Base-by-base conservation (phyloP, 441 rosid species). In the Croton laevigatus region DNA sequence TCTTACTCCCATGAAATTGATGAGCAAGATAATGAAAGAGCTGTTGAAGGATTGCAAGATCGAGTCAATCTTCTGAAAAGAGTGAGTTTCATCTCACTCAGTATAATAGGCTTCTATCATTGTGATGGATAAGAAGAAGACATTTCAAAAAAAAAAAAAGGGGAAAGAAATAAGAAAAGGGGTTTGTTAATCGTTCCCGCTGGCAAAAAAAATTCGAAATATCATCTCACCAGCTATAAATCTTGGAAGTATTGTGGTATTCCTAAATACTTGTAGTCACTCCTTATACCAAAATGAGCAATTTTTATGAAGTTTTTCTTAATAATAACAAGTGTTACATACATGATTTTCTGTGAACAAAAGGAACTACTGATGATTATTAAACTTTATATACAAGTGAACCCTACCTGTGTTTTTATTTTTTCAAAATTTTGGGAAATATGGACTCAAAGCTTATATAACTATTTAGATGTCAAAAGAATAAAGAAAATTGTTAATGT, bases 21-120 rank as follows among this genome's bases (percentile, higher is more conserved):
- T 61, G 98, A 93, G 86, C 98, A 89, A 74, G 99, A 88, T 55
- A 95, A 95, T 71, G 98, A 96, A 65, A 85, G 85, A 82, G 98
- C 97, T 27, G 54, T 90, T 82, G 98, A 94, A 68, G 97, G 92
- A 49, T 80, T 92, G 81, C 98, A 92, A 81, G 99, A 92, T 75
- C 85, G 96, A 78, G 98, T 91, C 78, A 75, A 59, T 81, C 85
- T 91, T 70, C 84, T 94, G 68, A 94, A 94, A 83, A 85, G 98
- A 74, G 99, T 95, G 86, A 87, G 89, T 78, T 52, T 65, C 40
- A 46, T 74, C 68, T 69, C 27, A 32, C 14, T 37, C 8, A 3
- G n/a, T 59, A 34, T 8, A 49, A 46, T 65, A 42, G 22, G 36
- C 27, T 46, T 57, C 37, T 64, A 14, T 10, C 27, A 3, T 20